These are phyloP conservation scores for Scopulariopsis brevicaulis DNA, from an alignment of 2,329 filamentous ascomycete species.

Conservation along the genomic window DNA sequence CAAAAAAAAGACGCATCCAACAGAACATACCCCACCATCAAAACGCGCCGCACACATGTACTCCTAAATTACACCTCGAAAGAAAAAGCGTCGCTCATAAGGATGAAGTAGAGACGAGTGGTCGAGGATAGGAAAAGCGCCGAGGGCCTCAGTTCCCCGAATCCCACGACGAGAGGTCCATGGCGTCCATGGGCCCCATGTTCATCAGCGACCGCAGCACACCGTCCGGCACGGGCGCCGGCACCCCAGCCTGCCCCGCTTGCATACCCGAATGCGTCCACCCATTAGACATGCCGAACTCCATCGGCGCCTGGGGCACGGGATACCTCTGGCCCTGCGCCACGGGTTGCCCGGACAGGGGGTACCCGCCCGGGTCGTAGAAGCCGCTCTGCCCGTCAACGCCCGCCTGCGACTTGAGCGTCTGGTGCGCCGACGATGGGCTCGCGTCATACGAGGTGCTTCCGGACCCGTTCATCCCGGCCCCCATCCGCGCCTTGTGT, in stretches of 20 bases:
- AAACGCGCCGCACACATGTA: not conserved
- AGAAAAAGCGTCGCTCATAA: not conserved
- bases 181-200: conserved; percentile 48
- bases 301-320: conserved; percentile 22
- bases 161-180: conserved; percentile 43
- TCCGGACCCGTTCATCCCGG: conserved; percentile 22
- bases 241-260: conserved; percentile 31
- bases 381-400: not conserved
- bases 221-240: conserved; percentile 31
- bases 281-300: conserved; percentile 29
- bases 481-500: conserved; percentile 12
- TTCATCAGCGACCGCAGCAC: conserved; percentile 46
- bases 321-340: conserved; percentile 20
- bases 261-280: conserved; percentile 27
- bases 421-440: conserved; percentile 32
- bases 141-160: conserved; percentile 6
- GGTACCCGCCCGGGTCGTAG: conserved; percentile 20
- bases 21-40: not conserved
- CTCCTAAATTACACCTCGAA: not conserved
- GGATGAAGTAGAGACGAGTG: not conserved
- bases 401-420: conserved; percentile 10
- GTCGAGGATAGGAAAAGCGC: not conserved
- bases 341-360: conserved; percentile 19
- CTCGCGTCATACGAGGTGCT: conserved; percentile 39
- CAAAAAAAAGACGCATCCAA: not conserved